A percentile compares a stretch with the other conserved stretches of the same genome.
These are phyloP conservation scores for Yamadazyma mexicana DNA, from an alignment of 1,139 yeast species.

Conservation along the genomic window DNA sequence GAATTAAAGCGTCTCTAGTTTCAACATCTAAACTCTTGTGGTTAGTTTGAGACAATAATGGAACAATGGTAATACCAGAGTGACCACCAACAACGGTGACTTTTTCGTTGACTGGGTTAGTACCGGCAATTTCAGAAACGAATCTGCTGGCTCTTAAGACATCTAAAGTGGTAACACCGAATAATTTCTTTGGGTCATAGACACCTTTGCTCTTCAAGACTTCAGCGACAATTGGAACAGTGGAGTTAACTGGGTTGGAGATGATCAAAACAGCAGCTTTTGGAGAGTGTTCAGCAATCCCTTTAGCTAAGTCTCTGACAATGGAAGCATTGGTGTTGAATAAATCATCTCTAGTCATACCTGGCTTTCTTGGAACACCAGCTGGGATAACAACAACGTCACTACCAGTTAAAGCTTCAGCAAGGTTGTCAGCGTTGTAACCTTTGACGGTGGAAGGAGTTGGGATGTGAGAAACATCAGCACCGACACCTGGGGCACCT, in stretches of 20 bases:
- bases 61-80: slow-evolving; percentile 93
- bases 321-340: slow-evolving; percentile 92
- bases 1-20: slow-evolving; percentile 66
- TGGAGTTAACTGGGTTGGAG: slow-evolving; percentile 94
- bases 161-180: slow-evolving; percentile 93
- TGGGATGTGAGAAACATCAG: slow-evolving; percentile 88
- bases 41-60: slow-evolving; percentile 69
- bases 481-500: slow-evolving; percentile 89
- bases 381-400: slow-evolving; percentile 90
- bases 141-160: slow-evolving; percentile 88
- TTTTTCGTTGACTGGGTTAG: slow-evolving; percentile 58
- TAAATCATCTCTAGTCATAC: slow-evolving; percentile 96
- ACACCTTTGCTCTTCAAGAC: slow-evolving; percentile 73
- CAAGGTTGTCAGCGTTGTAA: slow-evolving; percentile 62
- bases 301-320: slow-evolving; percentile 79
- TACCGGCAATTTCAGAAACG: slow-evolving; percentile 54
- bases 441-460: slow-evolving; percentile 73
- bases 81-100: slow-evolving; percentile 96
- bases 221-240: slow-evolving; percentile 91
- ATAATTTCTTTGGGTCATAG: slow-evolving; percentile 76
- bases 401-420: slow-evolving; percentile 66
- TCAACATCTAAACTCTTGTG: slow-evolving; percentile 52
- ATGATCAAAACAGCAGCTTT: slow-evolving; percentile 75
- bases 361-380: slow-evolving; percentile 97
- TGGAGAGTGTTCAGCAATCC: slow-evolving; percentile 73